Evolutionary conservation across 306 rosid genomes (phyloP).

Genomic region (Ormosia semicastrata): DNA sequence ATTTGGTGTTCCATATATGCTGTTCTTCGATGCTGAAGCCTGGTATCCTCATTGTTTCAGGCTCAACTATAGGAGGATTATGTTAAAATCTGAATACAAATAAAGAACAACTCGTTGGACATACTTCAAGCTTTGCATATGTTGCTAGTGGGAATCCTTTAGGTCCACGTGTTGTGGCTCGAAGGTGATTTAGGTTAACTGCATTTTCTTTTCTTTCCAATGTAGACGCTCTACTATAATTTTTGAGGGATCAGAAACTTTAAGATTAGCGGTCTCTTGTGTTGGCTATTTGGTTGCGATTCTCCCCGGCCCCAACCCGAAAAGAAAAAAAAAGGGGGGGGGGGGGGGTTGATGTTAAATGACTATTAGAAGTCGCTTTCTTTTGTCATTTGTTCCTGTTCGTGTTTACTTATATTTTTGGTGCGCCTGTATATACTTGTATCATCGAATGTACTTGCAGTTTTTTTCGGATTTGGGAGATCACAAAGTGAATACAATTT

Average conservation of each 20-base stretch:
- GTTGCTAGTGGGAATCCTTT: neutral
- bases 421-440: too few species aligned
- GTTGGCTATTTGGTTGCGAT: neutral
- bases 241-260: neutral
- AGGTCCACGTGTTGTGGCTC: neutral
- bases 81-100: constrained; percentile 2
- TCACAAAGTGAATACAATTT: too few species aligned
- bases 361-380: neutral
- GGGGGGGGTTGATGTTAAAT: neutral
- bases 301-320: neutral
- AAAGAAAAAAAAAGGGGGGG: too few species aligned
- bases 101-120: neutral
- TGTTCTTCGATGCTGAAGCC: neutral
- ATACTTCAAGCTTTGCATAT: neutral
- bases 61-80: neutral
- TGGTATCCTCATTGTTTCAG: neutral
- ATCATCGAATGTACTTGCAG: too few species aligned
- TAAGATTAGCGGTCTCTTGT: neutral
- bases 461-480: too few species aligned
- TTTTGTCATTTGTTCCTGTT: neutral
- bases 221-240: neutral
- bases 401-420: neutral
- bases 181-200: neutral
- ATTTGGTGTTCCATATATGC: neutral
- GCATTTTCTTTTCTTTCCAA: neutral